phyloP scores from a whole-genome alignment of 306 rosid species.

The Hippophae rhamnoides region DNA sequence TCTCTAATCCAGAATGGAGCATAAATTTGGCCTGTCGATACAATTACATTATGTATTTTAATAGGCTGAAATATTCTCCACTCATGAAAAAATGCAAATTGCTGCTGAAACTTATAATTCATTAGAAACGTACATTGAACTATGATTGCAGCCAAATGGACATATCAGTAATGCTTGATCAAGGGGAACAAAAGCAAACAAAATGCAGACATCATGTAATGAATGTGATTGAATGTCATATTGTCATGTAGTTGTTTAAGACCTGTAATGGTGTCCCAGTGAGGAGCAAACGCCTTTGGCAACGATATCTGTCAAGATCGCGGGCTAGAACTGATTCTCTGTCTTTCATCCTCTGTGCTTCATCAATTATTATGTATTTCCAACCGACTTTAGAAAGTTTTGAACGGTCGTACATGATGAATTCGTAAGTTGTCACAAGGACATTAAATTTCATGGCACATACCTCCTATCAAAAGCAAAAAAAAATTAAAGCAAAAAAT shows the following conservation, averaged over 20 bases:
- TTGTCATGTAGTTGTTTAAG: slow-evolving; percentile 2
- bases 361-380: slow-evolving; percentile 96
- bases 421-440: slow-evolving; percentile 98
- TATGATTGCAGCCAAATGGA: background rate
- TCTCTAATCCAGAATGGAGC: too few species aligned
- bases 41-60: too few species aligned
- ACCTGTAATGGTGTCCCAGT: slow-evolving; percentile 99
- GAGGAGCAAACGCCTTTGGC: slow-evolving; percentile 89
- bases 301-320: slow-evolving; percentile 93
- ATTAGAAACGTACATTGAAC: too few species aligned
- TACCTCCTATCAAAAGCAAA: slow-evolving; percentile 54
- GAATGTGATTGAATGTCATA: slow-evolving; percentile 8
- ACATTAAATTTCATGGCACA: slow-evolving; percentile 92
- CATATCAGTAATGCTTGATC: background rate
- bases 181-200: background rate
- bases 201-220: background rate
- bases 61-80: too few species aligned
- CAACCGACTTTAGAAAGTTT: slow-evolving; percentile 91
- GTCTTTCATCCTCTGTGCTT: slow-evolving; percentile 98
- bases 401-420: slow-evolving; percentile 98
- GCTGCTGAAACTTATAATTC: too few species aligned
- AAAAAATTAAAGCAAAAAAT: slow-evolving; percentile 10
- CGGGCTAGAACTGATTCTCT: slow-evolving; percentile 97
- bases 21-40: too few species aligned
- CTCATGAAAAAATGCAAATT: too few species aligned